Evolutionary conservation across 768 basidiomycete species (phyloP), one percentile per base, ranked within the genome.

Genomic region (Trametes cingulata): DNA sequence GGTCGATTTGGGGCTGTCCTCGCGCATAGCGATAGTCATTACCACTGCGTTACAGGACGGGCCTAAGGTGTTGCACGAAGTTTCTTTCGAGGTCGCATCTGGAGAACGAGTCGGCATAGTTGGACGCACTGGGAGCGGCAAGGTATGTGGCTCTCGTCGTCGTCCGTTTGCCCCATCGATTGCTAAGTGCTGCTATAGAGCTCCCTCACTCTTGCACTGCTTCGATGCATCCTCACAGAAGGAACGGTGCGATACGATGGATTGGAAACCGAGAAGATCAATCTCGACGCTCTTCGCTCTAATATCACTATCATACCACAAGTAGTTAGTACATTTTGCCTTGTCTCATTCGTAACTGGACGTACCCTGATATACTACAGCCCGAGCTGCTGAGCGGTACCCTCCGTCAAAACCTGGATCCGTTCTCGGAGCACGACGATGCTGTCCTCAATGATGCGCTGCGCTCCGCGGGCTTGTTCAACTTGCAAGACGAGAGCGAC

Each of bases 271-370:
- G 71, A 74, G 52, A 65, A 69, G 2, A 68, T 85, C 66, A 85
- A 85, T 68, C 72, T 86, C 2, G 76, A 84, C 45, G 76, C 76
- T 10, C 72, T 86, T 9, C 73, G 85, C 13, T 75, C 77, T 0
- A 76, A 77, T 49, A 78, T 86, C 53, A 85, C 84, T 25, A 83
- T 84, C 67, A 85, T 85, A 42, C 84, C 84, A 2, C 84, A 85
- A 68, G 70, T 75, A 47, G 81, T 82, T 57, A 67, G 80, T 65
- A 17, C 22, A n/a, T 15, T 25, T n/a, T 0, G 22, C 17, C 6
- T 13, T 20, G 29, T n/a, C 14, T 14, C 7, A n/a, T n/a, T 22
- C 51, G 1, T 17, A 17, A 36, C 27, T 24, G 50, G 58, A 62
- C 27, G 65, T 29, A 6, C 1, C 7, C 35, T 12, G 3, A 8